A percentile compares a stretch with the other conserved stretches of the same genome.
These are phyloP conservation scores for Pisolithus sp. DNA, from an alignment of 768 basidiomycete genomes.

Conservation along the genomic window DNA sequence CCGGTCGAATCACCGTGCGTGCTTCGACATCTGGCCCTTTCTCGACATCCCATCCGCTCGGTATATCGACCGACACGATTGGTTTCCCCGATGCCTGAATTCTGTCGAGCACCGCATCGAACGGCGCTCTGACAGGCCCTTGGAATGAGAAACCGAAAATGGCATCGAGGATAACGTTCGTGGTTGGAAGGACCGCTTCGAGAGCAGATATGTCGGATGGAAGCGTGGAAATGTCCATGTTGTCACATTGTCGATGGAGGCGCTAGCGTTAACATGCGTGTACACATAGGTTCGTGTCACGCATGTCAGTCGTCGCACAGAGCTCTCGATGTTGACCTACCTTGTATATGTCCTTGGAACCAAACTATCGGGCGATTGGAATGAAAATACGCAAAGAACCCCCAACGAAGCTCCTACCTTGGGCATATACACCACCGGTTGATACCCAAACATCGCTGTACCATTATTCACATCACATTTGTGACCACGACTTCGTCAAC, in stretches of 20 bases:
- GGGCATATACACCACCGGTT: slow-evolving; percentile 86
- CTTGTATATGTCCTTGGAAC: slow-evolving; percentile 89
- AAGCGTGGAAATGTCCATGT: slow-evolving; percentile 78
- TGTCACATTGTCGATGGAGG: slow-evolving; percentile 79
- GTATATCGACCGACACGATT: slow-evolving; percentile 92
- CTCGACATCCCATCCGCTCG: slow-evolving; percentile 95
- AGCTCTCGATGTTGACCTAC: slow-evolving; percentile 27
- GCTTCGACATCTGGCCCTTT: slow-evolving; percentile 51
- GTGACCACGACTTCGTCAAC: not conserved
- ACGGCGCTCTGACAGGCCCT: slow-evolving; percentile 84
- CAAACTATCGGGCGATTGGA: slow-evolving; percentile 47
- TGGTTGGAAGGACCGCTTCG: slow-evolving; percentile 42
- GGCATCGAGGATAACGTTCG: slow-evolving; percentile 87
- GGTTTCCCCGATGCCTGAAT: slow-evolving; percentile 62
- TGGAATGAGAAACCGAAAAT: slow-evolving; percentile 98
- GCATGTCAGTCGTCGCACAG: no score
- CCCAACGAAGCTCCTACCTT: slow-evolving; percentile 46
- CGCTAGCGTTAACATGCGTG: slow-evolving; percentile 39
- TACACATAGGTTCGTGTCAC: not conserved
- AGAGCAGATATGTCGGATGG: slow-evolving; percentile 46
- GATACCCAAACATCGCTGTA: slow-evolving; percentile 86
- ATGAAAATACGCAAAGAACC: no score
- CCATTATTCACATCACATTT: not conserved
- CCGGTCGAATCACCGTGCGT: slow-evolving; percentile 52
- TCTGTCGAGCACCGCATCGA: slow-evolving; percentile 66